A percentile compares a stretch with the other conserved stretches of the same genome.
Evolutionary conservation across 495 filamentous ascomycete species (phyloP).

Genomic region (Aspergillus diversus): DNA sequence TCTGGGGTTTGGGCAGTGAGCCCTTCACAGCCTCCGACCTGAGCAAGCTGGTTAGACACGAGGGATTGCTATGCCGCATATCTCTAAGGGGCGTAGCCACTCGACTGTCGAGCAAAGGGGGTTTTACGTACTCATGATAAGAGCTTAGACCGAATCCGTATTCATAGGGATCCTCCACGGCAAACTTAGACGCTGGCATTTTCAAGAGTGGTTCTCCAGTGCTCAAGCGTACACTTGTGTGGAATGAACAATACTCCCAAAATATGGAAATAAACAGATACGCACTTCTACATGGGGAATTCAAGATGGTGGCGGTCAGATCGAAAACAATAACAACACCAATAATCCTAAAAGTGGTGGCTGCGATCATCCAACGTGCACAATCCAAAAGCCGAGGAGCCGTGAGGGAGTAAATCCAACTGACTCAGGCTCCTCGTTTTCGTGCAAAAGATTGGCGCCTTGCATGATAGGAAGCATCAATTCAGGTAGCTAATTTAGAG

Average conservation of each 20-base stretch:
- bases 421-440: constrained; percentile 5
- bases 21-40: constrained; percentile 10
- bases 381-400: constrained; percentile 4
- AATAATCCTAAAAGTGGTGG: not conserved
- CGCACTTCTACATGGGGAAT: too few species aligned
- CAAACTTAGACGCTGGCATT: constrained; percentile 9
- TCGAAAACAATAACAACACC: not conserved
- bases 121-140: constrained; percentile 5
- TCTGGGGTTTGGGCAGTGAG: constrained; percentile 4
- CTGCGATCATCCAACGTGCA: not conserved
- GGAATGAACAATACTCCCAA: not conserved
- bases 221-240: not conserved
- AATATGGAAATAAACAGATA: not conserved
- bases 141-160: constrained; percentile 8
- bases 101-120: not conserved
- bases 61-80: not conserved
- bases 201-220: not conserved
- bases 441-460: not conserved
- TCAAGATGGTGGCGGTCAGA: not conserved
- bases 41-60: not conserved
- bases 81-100: not conserved
- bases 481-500: not conserved
- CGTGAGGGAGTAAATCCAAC: not conserved
- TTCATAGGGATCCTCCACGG: constrained; percentile 4
- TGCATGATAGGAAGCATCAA: not conserved